phyloP scores from a whole-genome alignment of 2,329 filamentous ascomycete species.

The Immersiporthe knoxdaviesiana region DNA sequence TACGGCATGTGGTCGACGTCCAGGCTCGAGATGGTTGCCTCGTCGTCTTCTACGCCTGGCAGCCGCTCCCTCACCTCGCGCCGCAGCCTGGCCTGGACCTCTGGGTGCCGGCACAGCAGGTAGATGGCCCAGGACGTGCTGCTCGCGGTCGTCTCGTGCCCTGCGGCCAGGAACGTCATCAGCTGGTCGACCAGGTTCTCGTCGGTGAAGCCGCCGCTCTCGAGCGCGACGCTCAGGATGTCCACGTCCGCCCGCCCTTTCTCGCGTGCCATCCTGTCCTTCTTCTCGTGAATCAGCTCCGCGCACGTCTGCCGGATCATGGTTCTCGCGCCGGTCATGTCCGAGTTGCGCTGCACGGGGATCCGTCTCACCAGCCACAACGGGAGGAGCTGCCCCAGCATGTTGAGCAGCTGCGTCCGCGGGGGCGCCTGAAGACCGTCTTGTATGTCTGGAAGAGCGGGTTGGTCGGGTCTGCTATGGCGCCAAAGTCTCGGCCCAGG shows the following conservation, averaged over 20 bases:
- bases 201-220: slow-evolving; percentile 75
- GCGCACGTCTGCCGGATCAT: slow-evolving; percentile 68
- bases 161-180: slow-evolving; percentile 86
- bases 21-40: slow-evolving; percentile 50
- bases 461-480: slow-evolving; percentile 63
- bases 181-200: slow-evolving; percentile 84
- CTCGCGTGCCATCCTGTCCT: slow-evolving; percentile 49
- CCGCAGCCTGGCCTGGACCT: slow-evolving; percentile 68
- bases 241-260: slow-evolving; percentile 62
- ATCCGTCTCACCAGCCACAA: slow-evolving; percentile 62
- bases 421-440: slow-evolving; percentile 56
- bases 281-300: slow-evolving; percentile 73
- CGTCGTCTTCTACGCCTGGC: slow-evolving; percentile 49
- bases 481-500: slow-evolving; percentile 72
- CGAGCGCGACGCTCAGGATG: slow-evolving; percentile 79
- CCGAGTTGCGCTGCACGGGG: slow-evolving; percentile 72
- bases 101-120: slow-evolving; percentile 66
- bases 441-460: slow-evolving; percentile 62
- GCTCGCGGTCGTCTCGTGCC: slow-evolving; percentile 78
- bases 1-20: slow-evolving; percentile 77
- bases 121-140: slow-evolving; percentile 78
- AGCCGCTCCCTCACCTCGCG: slow-evolving; percentile 67
- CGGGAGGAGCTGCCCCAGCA: slow-evolving; percentile 67
- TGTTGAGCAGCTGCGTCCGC: slow-evolving; percentile 57
- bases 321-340: slow-evolving; percentile 56